Base-by-base conservation (phyloP, 345 rosid species). In the Chamaenerion angustifolium region DNA sequence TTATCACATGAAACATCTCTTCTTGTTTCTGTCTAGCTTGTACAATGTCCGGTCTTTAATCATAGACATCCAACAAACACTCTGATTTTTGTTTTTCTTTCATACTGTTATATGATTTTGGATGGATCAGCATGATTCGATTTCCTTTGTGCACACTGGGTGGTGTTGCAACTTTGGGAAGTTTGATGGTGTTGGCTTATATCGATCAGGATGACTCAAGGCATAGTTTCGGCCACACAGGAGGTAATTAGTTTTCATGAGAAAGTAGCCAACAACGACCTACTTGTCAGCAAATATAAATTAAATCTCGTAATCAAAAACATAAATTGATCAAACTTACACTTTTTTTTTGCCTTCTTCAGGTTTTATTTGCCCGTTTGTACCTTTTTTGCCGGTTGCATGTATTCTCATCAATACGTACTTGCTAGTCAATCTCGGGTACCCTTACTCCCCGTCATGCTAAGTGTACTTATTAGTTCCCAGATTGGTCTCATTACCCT, bases 361-460 rank as follows among this genome's bases (percentile, higher is more conserved):
- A 90, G 98, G 98, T 72, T 92, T 71, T 59, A 63, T 71, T 9
- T 92, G 96, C 69, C 98, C 96, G 40, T 82, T 87, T 72, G 93
- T 92, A 58, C 98, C 98, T 0, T 88, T 87, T 41, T 78, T 92
- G 43, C 98, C 95, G 2, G 80, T 82, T 56, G 54, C 56, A 43
- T 78, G 88, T 68, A 82, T 87, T 67, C 93, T 92, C 61, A 77
- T 87, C 84, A 92, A 92, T 67, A 60, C 67, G 58, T 87, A 92
- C 75, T 73, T 92, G 57, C 74, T 92, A 69, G 71, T 92, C 56
- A 92, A 92, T 66, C 73, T 92, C n/a, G 98, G 96, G 96, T 31
- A 31, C 7, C 37, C 10, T 6, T 31, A 4, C 37, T 31, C 10
- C 1, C 1, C 37, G 1, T 31, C 8, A 31, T 31, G 37, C 7